Percentiles rank a stretch among this genome's conserved stretches.
phyloP scores from a whole-genome alignment of 148 eudicot species.

The Chenopodium quinoa region DNA sequence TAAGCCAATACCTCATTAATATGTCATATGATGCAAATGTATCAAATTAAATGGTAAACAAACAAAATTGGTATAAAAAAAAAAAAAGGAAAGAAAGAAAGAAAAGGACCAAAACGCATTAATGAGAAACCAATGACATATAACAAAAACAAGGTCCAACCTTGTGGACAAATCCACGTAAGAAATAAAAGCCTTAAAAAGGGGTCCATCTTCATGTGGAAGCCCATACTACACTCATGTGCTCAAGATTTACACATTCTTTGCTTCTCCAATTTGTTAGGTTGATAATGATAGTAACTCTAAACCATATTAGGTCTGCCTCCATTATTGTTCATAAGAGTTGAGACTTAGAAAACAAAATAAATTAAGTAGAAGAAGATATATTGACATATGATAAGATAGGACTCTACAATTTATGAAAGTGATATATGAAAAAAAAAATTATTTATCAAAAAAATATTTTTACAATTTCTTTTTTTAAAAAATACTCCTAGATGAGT shows the following conservation, averaged over 20 bases:
- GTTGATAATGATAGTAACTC: slow-evolving; percentile 8
- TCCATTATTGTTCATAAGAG: slow-evolving; percentile 1
- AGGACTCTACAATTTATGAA: slow-evolving; percentile 1
- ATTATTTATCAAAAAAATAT: no score
- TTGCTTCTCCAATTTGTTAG: not conserved
- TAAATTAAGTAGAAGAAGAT: not conserved
- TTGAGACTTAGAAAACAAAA: not conserved
- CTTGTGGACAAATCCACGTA: slow-evolving; percentile 1
- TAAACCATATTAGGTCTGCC: not conserved
- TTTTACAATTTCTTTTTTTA: no score
- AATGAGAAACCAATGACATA: slow-evolving; percentile 23
- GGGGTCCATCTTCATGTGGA: slow-evolving; percentile 29
- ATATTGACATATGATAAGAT: not conserved
- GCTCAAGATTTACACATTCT: slow-evolving; percentile 1
- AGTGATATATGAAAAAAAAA: not conserved
- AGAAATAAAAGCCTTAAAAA: not conserved
- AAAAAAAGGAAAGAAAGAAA: not conserved
- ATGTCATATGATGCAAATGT: not conserved
- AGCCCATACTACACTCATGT: slow-evolving; percentile 32
- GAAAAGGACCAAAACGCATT: slow-evolving; percentile 8
- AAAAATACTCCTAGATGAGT: not conserved
- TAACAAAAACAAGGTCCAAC: slow-evolving; percentile 1
- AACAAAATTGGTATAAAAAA: not conserved
- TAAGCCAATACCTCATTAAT: no score
- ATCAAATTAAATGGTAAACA: not conserved